Evolutionary conservation across 768 basidiomycete species (phyloP).

Genomic region (Leccinum uliginosum): DNA sequence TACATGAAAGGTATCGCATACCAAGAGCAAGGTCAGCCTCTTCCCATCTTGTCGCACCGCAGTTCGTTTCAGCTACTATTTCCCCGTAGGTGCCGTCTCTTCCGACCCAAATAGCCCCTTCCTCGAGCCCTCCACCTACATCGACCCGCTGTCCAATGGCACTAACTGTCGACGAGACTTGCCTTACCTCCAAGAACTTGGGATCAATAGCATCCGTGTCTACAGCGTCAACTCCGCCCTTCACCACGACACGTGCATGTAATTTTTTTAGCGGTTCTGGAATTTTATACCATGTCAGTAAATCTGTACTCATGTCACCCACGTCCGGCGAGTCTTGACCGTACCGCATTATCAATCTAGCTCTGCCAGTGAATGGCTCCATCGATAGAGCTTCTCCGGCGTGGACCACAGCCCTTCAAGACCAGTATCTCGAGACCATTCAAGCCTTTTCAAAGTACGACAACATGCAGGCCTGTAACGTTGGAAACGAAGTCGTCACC

Average conservation of each 20-base stretch:
- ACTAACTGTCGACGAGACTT: slow-evolving; percentile 74
- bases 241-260: slow-evolving; percentile 89
- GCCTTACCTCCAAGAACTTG: slow-evolving; percentile 68
- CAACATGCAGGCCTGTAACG: slow-evolving; percentile 85
- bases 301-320: background rate
- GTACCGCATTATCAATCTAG: slow-evolving; percentile 69
- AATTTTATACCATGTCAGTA: slow-evolving; percentile 88
- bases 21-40: slow-evolving; percentile 65
- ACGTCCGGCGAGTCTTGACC: slow-evolving; percentile 7
- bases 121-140: slow-evolving; percentile 67
- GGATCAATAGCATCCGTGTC: slow-evolving; percentile 77
- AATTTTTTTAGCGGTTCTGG: slow-evolving; percentile 65
- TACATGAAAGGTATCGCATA: slow-evolving; percentile 88
- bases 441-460: slow-evolving; percentile 78
- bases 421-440: slow-evolving; percentile 76
- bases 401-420: slow-evolving; percentile 79
- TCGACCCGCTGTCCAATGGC: slow-evolving; percentile 71
- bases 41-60: background rate
- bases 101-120: slow-evolving; percentile 55
- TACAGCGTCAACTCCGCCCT: slow-evolving; percentile 82
- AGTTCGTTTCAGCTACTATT: slow-evolving; percentile 1
- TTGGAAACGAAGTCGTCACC: slow-evolving; percentile 81
- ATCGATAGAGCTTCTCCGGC: slow-evolving; percentile 67
- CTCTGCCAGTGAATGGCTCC: slow-evolving; percentile 82
- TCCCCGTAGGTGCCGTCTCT: slow-evolving; percentile 34